These are phyloP conservation scores for Litchi chinensis DNA, from an alignment of 345 rosid genomes.

Conservation along the genomic window DNA sequence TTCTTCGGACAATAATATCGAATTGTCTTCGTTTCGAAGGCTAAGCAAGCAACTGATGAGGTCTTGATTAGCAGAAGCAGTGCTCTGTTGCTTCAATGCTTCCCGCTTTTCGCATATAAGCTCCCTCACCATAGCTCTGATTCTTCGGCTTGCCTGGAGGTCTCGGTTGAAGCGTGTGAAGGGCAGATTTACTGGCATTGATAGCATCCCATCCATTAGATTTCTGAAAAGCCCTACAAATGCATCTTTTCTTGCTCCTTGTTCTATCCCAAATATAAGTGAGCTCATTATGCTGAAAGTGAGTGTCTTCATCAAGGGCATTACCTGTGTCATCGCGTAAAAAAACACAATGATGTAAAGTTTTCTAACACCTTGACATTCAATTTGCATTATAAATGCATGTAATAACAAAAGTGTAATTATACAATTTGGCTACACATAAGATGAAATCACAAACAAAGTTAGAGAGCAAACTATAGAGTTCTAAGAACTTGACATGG, in stretches of 20 bases:
- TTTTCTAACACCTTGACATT: too few relatives aligned
- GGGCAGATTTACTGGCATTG: slow-evolving; percentile 33
- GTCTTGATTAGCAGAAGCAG: slow-evolving; percentile 19
- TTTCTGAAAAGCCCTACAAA: slow-evolving; percentile 19
- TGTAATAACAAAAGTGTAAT: neutral
- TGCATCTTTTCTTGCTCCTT: slow-evolving; percentile 21
- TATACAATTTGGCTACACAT: too few relatives aligned
- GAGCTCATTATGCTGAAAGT: slow-evolving; percentile 39
- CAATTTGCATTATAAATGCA: neutral
- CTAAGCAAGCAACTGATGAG: slow-evolving; percentile 29
- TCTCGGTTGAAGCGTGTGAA: slow-evolving; percentile 29
- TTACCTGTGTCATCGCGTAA: slow-evolving; percentile 2
- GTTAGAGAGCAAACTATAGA: too few relatives aligned
- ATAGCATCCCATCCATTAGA: slow-evolving; percentile 26
- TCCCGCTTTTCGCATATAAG: slow-evolving; percentile 8
- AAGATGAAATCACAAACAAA: too few relatives aligned
- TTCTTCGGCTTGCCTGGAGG: neutral
- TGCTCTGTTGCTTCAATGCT: slow-evolving; percentile 7
- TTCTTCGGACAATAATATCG: slow-evolving; percentile 4
- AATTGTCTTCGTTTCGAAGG: neutral
- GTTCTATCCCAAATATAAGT: slow-evolving; percentile 32
- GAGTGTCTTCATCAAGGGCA: slow-evolving; percentile 41
- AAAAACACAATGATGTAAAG: too few relatives aligned
- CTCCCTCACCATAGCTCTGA: neutral
- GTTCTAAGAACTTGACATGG: too few relatives aligned